These are phyloP conservation scores for Citrus glauca DNA, from an alignment of 345 rosid genomes.

Conservation along the genomic window DNA sequence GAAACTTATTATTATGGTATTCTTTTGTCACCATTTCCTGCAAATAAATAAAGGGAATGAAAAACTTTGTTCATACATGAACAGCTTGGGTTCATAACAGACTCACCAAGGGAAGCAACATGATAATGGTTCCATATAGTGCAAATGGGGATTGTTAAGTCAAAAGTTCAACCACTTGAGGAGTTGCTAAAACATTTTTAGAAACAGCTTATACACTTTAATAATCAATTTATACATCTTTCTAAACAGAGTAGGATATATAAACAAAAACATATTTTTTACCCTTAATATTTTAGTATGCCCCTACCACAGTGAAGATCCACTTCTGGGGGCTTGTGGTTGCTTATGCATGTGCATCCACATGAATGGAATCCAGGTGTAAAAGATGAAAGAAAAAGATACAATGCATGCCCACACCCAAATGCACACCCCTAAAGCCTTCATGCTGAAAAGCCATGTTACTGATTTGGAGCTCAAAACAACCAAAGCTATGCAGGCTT, in stretches of 20 bases:
- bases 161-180: no score
- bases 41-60: not conserved
- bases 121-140: no score
- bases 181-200: no score
- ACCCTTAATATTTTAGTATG: not conserved
- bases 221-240: not conserved
- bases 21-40: slow-evolving; percentile 80
- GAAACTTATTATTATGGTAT: slow-evolving; percentile 72
- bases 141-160: no score
- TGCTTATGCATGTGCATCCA: not conserved
- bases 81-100: not conserved
- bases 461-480: not conserved
- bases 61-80: not conserved
- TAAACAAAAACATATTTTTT: not conserved
- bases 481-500: not conserved
- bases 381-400: not conserved
- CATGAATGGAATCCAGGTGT: not conserved
- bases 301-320: not conserved
- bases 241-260: not conserved
- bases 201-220: no score
- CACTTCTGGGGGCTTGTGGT: not conserved
- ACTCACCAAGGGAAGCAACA: not conserved
- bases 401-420: not conserved
- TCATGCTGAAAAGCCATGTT: not conserved
- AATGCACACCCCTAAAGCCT: not conserved